Conservation (phyloP, 2,329 filamentous ascomycete species). For the Lecanicillium sp. region DNA sequence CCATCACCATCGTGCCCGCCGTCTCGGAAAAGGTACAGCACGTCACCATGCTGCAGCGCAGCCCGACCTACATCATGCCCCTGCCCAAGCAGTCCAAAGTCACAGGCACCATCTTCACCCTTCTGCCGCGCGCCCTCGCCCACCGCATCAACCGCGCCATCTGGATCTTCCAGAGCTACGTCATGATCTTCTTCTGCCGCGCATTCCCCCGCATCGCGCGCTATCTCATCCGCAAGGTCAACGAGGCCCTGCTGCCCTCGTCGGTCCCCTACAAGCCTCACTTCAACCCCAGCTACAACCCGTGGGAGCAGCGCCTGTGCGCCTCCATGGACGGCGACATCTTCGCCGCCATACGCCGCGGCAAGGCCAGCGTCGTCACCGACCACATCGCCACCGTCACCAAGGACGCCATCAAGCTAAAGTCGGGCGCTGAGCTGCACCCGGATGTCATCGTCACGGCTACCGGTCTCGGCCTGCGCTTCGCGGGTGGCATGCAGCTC, state of each 20-base stretch:
- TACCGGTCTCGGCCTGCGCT: conserved; percentile 52
- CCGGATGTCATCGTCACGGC: conserved; percentile 61
- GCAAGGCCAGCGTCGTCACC: conserved; percentile 38
- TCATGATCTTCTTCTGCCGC: conserved; percentile 42
- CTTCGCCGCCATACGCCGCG: conserved; percentile 33
- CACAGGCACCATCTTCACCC: conserved; percentile 28
- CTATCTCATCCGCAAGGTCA: conserved; percentile 35
- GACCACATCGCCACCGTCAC: conserved; percentile 42
- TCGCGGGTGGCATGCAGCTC: conserved; percentile 48
- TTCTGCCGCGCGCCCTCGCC: conserved; percentile 39
- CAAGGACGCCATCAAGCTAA: conserved; percentile 35
- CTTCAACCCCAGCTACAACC: conserved; percentile 49
- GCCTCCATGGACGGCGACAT: conserved; percentile 44
- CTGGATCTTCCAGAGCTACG: conserved; percentile 38
- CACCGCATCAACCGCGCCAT: conserved; percentile 40
- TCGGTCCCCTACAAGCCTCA: conserved; percentile 44
- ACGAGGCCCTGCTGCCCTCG: conserved; percentile 41
- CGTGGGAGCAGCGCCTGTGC: conserved; percentile 67
- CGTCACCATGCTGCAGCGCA: conserved; percentile 66
- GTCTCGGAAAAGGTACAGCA: conserved; percentile 50
- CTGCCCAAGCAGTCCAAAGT: conserved; percentile 36
- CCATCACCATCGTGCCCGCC: conserved; percentile 58
- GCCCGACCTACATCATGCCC: conserved; percentile 54
- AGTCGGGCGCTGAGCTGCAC: conserved; percentile 38
- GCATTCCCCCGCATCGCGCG: conserved; percentile 41